Evolutionary conservation across 179 eudicot genomes (phyloP), one percentile per base, ranked within the genome.

Genomic region (Spinacia oleracea): DNA sequence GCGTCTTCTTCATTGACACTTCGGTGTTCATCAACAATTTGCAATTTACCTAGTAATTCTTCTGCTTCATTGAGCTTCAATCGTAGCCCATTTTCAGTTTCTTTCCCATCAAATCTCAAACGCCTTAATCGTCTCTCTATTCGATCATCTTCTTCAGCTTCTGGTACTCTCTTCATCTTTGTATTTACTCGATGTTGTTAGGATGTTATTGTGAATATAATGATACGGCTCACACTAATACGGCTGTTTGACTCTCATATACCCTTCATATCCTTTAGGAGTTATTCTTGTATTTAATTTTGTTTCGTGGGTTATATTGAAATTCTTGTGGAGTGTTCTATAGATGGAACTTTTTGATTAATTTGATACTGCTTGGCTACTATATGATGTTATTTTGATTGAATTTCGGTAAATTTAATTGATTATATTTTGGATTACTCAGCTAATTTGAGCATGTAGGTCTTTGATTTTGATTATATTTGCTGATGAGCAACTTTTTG

Each of bases 101-200:
- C 81, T 5, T 82, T 87, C 4, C 85, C 86, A 35, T 78, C 82
- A 0, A 67, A 79, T 80, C 73, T 77, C 71, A 89, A 74, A 45
- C 86, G 84, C 79, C 79, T 77, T 50, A 88, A 68, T 74, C 83
- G 81, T 67, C 84, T 89, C 51, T 80, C 88, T 3, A 75, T 91
- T 84, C 89, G 87, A 77, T 87, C 97, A 25, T 92, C 88, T 72
- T 86, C 97, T 20, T 38, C 40, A 38, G 48, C 86, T 81, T 73
- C 89, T 81, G 89, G 89, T 86, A 75, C 25, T 48, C 23, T 25
- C 67, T 51, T 14, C 2, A 10, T 59, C 53, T 23, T 25, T 38
- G 31, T 23, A 4, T 66, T 51, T 42, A 20, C 4, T 75, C 59
- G 14, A 5, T 21, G 31, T 53, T 31, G 0, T 25, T 7, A 20